phyloP scores from a whole-genome alignment of 1,284 basidiomycete genomes.

The Ustilago tritici region DNA sequence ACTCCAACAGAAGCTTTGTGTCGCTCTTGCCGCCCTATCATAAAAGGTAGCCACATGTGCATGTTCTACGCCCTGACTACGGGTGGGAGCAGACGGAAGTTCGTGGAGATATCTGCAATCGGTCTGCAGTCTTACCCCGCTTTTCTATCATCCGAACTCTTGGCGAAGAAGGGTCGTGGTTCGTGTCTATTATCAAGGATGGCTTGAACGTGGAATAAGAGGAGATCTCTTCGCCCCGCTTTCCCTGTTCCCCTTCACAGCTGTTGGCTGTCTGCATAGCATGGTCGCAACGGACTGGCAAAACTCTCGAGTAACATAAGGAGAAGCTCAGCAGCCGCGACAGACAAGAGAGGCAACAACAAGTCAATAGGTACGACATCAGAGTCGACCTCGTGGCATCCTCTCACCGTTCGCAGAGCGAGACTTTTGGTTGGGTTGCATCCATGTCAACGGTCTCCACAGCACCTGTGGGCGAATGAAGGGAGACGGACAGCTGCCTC shows the following conservation, averaged over 20 bases:
- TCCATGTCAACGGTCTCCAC: too few relatives aligned
- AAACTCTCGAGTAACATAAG: too few relatives aligned
- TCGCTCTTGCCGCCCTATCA: too few relatives aligned
- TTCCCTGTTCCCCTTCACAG: background rate
- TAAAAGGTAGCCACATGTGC: background rate
- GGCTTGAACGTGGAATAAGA: background rate
- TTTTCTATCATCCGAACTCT: background rate
- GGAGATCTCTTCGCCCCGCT: background rate
- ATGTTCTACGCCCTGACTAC: background rate
- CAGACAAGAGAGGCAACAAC: background rate
- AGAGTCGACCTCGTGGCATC: slow-evolving; percentile 4
- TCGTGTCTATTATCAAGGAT: background rate
- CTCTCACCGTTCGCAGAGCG: background rate
- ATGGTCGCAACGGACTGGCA: background rate
- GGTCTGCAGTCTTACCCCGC: background rate
- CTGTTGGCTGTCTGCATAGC: background rate
- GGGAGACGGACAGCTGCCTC: slow-evolving; percentile 4
- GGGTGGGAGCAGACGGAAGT: background rate
- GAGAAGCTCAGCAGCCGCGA: background rate
- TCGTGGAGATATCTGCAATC: slow-evolving; percentile 1
- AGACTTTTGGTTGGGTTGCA: background rate
- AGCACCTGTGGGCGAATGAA: background rate
- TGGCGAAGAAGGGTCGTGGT: background rate
- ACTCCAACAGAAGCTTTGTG: too few relatives aligned
- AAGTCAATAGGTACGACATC: background rate